Evolutionary conservation across 179 eudicot species (phyloP).

Genomic region (Spergularia azorica): DNA sequence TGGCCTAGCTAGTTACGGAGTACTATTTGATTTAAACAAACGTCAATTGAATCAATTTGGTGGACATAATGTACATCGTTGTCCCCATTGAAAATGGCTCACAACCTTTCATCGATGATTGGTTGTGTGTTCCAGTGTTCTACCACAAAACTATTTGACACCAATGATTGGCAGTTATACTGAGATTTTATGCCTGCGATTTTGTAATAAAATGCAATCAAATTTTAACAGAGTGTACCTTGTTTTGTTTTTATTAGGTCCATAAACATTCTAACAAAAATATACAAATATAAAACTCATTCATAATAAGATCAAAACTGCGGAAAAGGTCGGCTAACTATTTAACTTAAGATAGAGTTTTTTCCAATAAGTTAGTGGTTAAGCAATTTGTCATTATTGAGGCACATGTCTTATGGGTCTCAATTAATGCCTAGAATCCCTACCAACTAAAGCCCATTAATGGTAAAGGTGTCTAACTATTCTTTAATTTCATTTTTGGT

Average conservation of each 20-base stretch:
- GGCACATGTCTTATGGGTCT: constrained; percentile 36
- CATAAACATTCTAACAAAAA: not conserved
- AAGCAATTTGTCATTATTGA: constrained; percentile 31
- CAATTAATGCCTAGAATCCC: constrained; percentile 35
- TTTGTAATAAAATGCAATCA: not conserved
- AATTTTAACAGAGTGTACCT: not conserved
- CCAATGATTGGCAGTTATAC: not conserved
- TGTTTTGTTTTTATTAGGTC: not conserved
- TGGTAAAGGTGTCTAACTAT: constrained; percentile 2
- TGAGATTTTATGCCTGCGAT: not conserved
- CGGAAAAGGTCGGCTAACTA: not conserved
- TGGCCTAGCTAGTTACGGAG: no score
- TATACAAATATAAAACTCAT: not conserved
- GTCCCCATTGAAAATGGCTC: no score
- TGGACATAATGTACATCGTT: no score
- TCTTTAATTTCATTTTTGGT: no score
- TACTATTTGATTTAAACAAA: no score
- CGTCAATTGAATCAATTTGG: no score
- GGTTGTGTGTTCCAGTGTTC: no score
- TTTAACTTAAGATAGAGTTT: not conserved
- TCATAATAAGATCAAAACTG: no score
- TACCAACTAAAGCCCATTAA: constrained; percentile 30
- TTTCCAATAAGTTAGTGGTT: constrained; percentile 25
- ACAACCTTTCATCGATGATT: no score
- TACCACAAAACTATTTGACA: no score